Percentiles rank a stretch among this genome's conserved stretches.
phyloP scores from a whole-genome alignment of 345 rosid species.

The Eucalyptus paniculata region DNA sequence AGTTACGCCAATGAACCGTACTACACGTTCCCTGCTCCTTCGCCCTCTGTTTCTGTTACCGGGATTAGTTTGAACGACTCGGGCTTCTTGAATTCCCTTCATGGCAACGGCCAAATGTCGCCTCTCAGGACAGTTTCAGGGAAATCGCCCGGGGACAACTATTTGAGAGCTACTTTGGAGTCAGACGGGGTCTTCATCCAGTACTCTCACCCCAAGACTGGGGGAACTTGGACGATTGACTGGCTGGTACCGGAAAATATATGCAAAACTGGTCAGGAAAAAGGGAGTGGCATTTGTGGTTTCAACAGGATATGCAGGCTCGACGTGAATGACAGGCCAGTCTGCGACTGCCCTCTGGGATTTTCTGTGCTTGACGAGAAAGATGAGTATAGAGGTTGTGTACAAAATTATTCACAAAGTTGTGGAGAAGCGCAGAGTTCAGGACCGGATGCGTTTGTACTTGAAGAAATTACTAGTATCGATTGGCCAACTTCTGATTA shows the following conservation, averaged over 20 bases:
- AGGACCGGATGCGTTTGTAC: neutral
- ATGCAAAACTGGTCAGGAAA: neutral
- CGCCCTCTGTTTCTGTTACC: neutral
- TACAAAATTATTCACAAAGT: neutral
- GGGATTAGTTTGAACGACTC: neutral
- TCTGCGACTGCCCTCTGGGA: slow-evolving; percentile 9
- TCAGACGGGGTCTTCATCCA: slow-evolving; percentile 20
- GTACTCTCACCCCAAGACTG: slow-evolving; percentile 3
- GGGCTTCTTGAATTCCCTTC: neutral
- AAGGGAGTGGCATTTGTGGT: slow-evolving; percentile 21
- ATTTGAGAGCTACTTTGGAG: slow-evolving; percentile 11
- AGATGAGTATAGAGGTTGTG: slow-evolving; percentile 8
- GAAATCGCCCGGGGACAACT: neutral
- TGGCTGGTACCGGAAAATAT: slow-evolving; percentile 3
- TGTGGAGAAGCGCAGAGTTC: neutral
- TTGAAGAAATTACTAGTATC: neutral
- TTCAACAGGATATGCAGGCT: slow-evolving; percentile 12
- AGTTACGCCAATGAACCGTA: neutral
- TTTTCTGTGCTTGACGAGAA: neutral
- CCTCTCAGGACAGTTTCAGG: neutral
- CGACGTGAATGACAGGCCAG: neutral
- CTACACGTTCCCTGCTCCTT: neutral
- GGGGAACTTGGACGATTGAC: neutral
- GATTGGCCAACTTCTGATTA: slow-evolving; percentile 23
- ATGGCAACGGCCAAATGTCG: neutral